phyloP scores from a whole-genome alignment of 169 alveolate species.

The Eimeria maxima region DNA sequence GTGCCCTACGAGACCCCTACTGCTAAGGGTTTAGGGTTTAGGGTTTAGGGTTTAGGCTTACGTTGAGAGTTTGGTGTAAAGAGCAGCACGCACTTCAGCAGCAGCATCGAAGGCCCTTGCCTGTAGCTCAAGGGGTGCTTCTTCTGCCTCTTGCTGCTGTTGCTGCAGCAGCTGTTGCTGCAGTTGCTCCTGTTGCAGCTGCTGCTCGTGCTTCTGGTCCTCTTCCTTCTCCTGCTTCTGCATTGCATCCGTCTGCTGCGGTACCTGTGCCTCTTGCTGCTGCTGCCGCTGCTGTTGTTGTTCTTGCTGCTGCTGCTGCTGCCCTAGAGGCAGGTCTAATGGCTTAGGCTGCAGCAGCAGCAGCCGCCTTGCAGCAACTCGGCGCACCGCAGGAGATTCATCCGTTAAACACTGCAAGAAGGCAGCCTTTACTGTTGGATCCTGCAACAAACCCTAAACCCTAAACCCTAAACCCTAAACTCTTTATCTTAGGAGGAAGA shows the following conservation, averaged over 20 bases:
- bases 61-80: conserved; percentile 52
- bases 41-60: conserved; percentile 20
- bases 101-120: conserved; percentile 62
- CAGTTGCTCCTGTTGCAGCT: background rate
- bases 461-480: conserved; percentile 14
- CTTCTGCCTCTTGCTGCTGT: background rate
- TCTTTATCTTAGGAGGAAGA: background rate
- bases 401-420: conserved; percentile 9
- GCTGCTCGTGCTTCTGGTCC: no score
- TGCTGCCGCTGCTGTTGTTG: conserved; percentile 12
- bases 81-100: conserved; percentile 72
- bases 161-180: background rate
- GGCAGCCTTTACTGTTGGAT: conserved; percentile 2
- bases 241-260: background rate
- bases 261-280: background rate
- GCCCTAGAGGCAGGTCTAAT: background rate
- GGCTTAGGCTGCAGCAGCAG: conserved; percentile 28
- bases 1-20: background rate
- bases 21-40: background rate
- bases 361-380: conserved; percentile 59
- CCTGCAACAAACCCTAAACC: background rate
- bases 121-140: background rate
- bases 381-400: conserved; percentile 70
- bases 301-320: background rate
- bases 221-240: background rate